phyloP scores from a whole-genome alignment of 495 filamentous ascomycete species.

The Margaritispora aquatica region DNA sequence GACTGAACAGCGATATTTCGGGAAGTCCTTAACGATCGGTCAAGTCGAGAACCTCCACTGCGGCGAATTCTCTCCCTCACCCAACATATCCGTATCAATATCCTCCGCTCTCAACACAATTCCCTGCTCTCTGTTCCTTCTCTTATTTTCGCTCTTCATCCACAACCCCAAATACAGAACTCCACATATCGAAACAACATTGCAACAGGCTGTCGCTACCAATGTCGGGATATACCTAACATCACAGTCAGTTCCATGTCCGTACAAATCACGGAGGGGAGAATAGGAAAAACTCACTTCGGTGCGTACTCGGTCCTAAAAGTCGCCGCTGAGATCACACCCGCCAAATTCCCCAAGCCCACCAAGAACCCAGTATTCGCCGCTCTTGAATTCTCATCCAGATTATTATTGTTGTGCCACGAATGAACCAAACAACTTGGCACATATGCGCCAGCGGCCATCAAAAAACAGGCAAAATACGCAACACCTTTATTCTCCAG shows the following conservation, averaged over 20 bases:
- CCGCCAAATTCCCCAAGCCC: neutral
- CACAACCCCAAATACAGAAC: neutral
- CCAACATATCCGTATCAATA: neutral
- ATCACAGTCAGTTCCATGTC: too few species aligned
- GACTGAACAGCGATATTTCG: neutral
- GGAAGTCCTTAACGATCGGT: too few species aligned
- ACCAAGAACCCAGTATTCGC: neutral
- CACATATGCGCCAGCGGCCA: neutral
- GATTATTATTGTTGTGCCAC: neutral
- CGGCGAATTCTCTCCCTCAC: neutral
- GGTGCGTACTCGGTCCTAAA: neutral
- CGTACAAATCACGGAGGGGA: too few species aligned
- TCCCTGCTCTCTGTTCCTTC: neutral
- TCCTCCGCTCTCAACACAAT: neutral
- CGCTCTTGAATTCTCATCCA: neutral
- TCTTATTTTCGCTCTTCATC: neutral
- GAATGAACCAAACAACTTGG: neutral
- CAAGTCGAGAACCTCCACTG: neutral
- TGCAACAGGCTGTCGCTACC: neutral
- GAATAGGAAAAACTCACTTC: neutral
- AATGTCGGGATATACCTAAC: neutral
- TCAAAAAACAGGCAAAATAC: neutral
- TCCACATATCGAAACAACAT: neutral
- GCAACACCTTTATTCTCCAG: neutral
- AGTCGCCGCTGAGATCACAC: neutral